Evolutionary conservation across 345 rosid species (phyloP).

Genomic region (Mercurialis annua): DNA sequence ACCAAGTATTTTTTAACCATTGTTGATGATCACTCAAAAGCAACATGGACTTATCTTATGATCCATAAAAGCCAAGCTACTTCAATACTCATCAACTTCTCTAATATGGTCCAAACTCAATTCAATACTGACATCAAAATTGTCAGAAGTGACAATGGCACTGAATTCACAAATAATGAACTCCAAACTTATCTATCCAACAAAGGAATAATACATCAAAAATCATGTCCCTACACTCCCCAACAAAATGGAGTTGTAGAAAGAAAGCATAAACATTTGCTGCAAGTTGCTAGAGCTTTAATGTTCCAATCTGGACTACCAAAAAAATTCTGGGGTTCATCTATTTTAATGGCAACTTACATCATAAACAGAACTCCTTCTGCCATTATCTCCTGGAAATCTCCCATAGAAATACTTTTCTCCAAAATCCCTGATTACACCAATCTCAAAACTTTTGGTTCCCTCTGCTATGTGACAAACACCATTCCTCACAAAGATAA

Average conservation of each 20-base stretch:
- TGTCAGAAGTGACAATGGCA: background rate
- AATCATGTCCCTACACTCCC: background rate
- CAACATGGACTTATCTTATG: background rate
- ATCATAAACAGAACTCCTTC: background rate
- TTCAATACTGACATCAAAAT: background rate
- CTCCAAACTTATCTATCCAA: background rate
- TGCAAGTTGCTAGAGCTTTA: background rate
- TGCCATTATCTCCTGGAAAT: background rate
- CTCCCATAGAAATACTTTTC: background rate
- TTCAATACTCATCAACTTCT: background rate
- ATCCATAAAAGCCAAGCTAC: background rate
- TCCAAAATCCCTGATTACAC: background rate
- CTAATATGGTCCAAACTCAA: background rate
- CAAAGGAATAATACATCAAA: background rate
- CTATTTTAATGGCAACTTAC: background rate
- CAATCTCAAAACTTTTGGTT: background rate
- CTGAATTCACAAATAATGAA: background rate
- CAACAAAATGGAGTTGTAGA: background rate
- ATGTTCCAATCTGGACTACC: background rate
- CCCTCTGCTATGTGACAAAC: background rate
- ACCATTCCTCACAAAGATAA: background rate
- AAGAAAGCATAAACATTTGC: background rate
- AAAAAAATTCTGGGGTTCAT: background rate
- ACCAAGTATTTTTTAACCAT: background rate
- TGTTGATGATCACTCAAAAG: background rate